Percentiles rank a stretch among this genome's conserved stretches.
phyloP scores from a whole-genome alignment of 2,329 filamentous ascomycete species.

The Claviceps africana region DNA sequence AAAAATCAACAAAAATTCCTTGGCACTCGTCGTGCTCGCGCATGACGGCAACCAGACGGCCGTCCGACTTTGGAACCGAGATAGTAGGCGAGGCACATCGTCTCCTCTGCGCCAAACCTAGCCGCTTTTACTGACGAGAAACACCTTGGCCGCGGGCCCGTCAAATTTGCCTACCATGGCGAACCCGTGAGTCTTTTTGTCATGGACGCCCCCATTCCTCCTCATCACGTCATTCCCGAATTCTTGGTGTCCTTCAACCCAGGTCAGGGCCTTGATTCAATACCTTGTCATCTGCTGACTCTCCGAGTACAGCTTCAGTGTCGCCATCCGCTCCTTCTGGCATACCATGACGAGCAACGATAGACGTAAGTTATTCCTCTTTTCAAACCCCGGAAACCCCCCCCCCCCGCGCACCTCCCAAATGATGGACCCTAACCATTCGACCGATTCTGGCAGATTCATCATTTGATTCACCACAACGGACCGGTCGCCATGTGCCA shows the following conservation, averaged over 20 bases:
- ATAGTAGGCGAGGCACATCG: not conserved
- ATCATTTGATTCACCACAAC: constrained; percentile 81
- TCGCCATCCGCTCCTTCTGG: constrained; percentile 83
- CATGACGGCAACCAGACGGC: not conserved
- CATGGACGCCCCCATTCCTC: not conserved
- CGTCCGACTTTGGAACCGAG: not conserved
- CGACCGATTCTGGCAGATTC: constrained; percentile 48
- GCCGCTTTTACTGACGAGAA: not conserved
- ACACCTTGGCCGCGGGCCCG: not conserved
- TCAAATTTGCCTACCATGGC: constrained; percentile 8
- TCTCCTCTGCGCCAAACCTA: too few species aligned
- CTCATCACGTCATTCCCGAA: not conserved
- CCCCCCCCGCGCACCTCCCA: not conserved
- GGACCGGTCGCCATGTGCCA: constrained; percentile 79
- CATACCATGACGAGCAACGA: constrained; percentile 71
- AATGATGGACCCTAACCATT: not conserved
- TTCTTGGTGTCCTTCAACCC: not conserved
- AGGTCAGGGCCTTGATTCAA: not conserved
- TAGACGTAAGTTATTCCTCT: constrained; percentile 37
- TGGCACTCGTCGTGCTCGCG: not conserved
- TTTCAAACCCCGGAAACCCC: not conserved
- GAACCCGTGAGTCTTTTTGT: constrained; percentile 9
- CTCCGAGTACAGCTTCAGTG: constrained; percentile 39
- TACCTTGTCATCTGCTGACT: not conserved
- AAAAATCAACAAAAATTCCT: too few species aligned